Evolutionary conservation across 2,329 filamentous ascomycete genomes (phyloP), one percentile per base, ranked within the genome.

Genomic region (Scolecobasidium constrictum): DNA sequence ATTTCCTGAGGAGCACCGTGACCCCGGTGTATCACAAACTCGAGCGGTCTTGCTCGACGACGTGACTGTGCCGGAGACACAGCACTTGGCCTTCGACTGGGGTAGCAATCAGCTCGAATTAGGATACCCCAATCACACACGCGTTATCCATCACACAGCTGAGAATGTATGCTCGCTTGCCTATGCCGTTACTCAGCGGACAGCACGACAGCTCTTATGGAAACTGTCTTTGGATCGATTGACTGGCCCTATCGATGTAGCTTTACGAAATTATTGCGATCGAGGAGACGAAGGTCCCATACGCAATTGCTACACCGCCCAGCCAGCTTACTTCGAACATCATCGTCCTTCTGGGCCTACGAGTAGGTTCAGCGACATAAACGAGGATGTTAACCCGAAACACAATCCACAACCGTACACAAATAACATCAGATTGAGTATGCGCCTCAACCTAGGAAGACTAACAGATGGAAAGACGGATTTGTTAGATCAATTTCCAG

Each of bases 151-250:
- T 44, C 47, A 66, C 38, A 58, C 55, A 2, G 58, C 62, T 35
- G 60, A 60, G 2, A 59, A 62, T 6, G 53, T 61, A 13, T 69
- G 64, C 46, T 64, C 62, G 0, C 53, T 64, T 0, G 69, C 61
- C 19, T 72, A 72, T 42, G 68, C 62, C 0, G 57, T 72, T 28
- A 65, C 60, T 21, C 67, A 64, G 47, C 47, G 49, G n/a, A 67
- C 66, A 0, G 69, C 69, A 2, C 57, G 62, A 3, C 59, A 56
- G 44, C 45, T 71, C 7, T 54, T 72, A 3, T 63, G 60, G 46
- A 60, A 66, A 50, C 56, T 71, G 18, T 67, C 62, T 0, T 46
- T 72, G 15, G 61, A 63, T 49, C 56, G 58, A 11, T 49, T 67
- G 28, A 62, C 56, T 9, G 40, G 28, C 12, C 26, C 40, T 17